Evolutionary conservation across 2,329 filamentous ascomycete genomes (phyloP), one percentile per base, ranked within the genome.

Genomic region (Penicillium janthinellum): DNA sequence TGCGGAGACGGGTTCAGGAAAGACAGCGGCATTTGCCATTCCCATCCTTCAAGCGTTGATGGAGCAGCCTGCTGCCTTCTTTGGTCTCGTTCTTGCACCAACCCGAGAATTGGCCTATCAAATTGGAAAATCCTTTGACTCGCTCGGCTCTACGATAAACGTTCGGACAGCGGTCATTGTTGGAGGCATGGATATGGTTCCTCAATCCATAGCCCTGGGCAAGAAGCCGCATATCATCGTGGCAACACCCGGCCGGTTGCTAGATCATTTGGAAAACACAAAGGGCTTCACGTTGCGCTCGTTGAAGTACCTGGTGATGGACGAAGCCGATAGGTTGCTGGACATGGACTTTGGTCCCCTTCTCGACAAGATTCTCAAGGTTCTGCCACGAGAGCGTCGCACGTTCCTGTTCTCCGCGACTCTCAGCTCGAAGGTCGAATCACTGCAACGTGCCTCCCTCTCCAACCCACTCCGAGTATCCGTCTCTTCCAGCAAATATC

Each of bases 161-260:
- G 89, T 98, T 39, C 87, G 92, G 70, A 92, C 88, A 70, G 89
- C 91, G 6, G 88, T 94, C 15, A 87, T 99, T 45, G 91, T 98
- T 1, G 95, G 95, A 69, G 95, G 95, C 45, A 88, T 98, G 83
- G 94, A 98, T 66, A 97, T 97, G 91, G 90, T 97, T 0, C 86
- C 91, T 0, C 95, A 99, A 75, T 79, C 90, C 1, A 96, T 99
- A 64, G 90, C 93, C 0, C 84, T 99, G 0, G 92, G 90, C n/a
- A 97, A 96, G 83, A 94, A 94, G 69, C 95, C 95, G 7, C 95
- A 99, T 71, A 88, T 99, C 25, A 82, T 98, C 22, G 93, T 98
- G 41, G 94, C 94, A 0, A 97, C 94, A 0, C 94, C 94, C 0
- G 94, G 93, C 54, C 87, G 94, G 58, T 80, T 97, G 22, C 82